Conservation (phyloP, 1,284 basidiomycete genomes). For the Xanthoconium separans region DNA sequence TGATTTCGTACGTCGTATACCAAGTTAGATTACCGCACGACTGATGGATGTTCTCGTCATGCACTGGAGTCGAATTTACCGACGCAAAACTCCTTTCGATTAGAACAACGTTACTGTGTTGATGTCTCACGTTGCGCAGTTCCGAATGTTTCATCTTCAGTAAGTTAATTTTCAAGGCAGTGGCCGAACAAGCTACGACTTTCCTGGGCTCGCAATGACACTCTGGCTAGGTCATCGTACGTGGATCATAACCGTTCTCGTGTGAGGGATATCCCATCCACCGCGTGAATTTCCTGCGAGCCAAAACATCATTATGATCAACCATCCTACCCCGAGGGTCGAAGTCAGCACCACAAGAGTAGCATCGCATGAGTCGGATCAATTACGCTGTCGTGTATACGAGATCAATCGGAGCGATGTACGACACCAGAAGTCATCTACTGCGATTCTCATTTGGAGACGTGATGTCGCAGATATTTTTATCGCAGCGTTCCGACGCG, state of each 20-base stretch:
- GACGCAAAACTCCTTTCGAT: background rate
- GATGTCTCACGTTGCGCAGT: background rate
- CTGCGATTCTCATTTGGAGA: slow-evolving; percentile 2
- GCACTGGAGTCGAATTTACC: background rate
- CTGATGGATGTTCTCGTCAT: too few species aligned
- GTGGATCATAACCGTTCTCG: too few species aligned
- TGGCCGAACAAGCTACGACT: too few species aligned
- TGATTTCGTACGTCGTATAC: background rate
- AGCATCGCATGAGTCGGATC: background rate
- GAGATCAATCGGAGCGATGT: background rate
- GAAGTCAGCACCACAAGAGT: background rate
- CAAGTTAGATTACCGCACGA: background rate
- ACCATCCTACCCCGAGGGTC: background rate
- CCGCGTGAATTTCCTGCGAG: too few species aligned
- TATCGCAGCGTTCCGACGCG: background rate
- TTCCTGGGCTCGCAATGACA: background rate
- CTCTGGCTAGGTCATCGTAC: too few species aligned
- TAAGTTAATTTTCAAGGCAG: background rate
- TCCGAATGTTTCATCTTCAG: background rate
- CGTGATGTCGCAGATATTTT: slow-evolving; percentile 1
- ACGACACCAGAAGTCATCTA: background rate
- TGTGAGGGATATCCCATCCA: too few species aligned
- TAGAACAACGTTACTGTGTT: background rate
- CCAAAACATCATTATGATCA: too few species aligned
- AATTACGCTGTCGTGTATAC: too few species aligned